Evolutionary conservation across 192 early-diverging fungal genomes (phyloP).

Genomic region (Fimicolochytrium jonesii): DNA sequence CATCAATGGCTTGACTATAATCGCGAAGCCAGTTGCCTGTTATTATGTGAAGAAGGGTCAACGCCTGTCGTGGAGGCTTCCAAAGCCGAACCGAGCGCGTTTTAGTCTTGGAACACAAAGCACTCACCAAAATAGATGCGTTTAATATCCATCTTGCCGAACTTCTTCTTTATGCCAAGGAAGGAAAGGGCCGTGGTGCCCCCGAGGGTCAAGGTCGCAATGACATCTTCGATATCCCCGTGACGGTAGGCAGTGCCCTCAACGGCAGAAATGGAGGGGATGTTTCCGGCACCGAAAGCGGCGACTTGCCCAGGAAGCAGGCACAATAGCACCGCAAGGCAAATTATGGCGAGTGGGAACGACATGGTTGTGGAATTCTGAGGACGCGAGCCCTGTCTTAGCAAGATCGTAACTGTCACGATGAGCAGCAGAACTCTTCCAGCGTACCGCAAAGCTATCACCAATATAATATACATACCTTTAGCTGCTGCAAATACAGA

Average conservation of each 20-base stretch:
- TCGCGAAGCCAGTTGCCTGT: slow-evolving; percentile 30
- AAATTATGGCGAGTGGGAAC: not conserved
- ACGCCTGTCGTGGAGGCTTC: not conserved
- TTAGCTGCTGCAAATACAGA: no score
- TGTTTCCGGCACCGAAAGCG: slow-evolving; percentile 30
- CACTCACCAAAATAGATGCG: slow-evolving; percentile 12
- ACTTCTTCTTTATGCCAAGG: no score
- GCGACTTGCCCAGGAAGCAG: not conserved
- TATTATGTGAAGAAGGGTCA: not conserved
- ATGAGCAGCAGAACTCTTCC: no score
- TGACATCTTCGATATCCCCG: slow-evolving; percentile 27
- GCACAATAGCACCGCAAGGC: slow-evolving; percentile 14
- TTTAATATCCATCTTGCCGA: slow-evolving; percentile 20
- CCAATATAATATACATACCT: no score
- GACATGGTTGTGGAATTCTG: no score
- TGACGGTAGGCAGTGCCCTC: slow-evolving; percentile 28
- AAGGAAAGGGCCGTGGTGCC: not conserved
- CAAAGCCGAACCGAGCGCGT: no score
- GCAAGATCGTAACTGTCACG: no score
- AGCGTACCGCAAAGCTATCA: no score
- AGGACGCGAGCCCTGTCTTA: no score
- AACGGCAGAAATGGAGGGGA: slow-evolving; percentile 14
- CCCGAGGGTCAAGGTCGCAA: slow-evolving; percentile 9
- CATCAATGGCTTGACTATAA: slow-evolving; percentile 29
- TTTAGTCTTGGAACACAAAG: not conserved